These are phyloP conservation scores for Vigna reflexopilosa DNA, from an alignment of 306 rosid genomes.

Conservation along the genomic window DNA sequence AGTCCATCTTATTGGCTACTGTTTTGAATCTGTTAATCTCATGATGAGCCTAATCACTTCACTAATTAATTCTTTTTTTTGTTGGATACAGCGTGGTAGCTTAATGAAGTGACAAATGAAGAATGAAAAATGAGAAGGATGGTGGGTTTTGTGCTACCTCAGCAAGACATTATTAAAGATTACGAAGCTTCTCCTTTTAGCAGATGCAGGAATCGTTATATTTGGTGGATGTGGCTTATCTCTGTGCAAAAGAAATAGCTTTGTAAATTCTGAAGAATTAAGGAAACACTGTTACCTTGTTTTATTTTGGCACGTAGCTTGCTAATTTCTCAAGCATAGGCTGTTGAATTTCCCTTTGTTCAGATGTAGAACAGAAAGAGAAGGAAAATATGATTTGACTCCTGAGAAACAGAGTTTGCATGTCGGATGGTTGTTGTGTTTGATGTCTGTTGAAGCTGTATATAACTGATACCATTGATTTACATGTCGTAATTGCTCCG, in stretches of 20 bases:
- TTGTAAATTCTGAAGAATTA: conserved; percentile 20
- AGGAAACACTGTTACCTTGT: background rate
- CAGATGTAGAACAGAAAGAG: conserved; percentile 22
- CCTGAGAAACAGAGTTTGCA: conserved; percentile 5
- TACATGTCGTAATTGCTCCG: background rate
- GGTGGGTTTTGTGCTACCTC: conserved; percentile 45
- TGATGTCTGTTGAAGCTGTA: background rate
- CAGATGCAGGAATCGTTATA: conserved; percentile 46
- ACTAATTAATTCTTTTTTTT: background rate
- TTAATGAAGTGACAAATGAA: conserved; percentile 51
- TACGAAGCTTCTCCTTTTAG: conserved; percentile 42
- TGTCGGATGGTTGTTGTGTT: background rate
- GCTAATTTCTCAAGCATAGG: conserved; percentile 20
- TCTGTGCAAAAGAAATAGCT: conserved; percentile 40
- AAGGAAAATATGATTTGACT: conserved; percentile 13
- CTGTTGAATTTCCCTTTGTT: conserved; percentile 27
- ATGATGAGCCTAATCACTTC: background rate
- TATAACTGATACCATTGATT: conserved; percentile 3
- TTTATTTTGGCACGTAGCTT: background rate
- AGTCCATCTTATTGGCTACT: no score
- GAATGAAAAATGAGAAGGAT: conserved; percentile 24
- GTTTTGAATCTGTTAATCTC: background rate
- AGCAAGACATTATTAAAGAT: background rate
- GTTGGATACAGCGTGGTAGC: conserved; percentile 78
- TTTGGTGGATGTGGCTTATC: conserved; percentile 48